Conservation (phyloP, 139 green algal genomes). For the Spirogloea muscicola region DNA sequence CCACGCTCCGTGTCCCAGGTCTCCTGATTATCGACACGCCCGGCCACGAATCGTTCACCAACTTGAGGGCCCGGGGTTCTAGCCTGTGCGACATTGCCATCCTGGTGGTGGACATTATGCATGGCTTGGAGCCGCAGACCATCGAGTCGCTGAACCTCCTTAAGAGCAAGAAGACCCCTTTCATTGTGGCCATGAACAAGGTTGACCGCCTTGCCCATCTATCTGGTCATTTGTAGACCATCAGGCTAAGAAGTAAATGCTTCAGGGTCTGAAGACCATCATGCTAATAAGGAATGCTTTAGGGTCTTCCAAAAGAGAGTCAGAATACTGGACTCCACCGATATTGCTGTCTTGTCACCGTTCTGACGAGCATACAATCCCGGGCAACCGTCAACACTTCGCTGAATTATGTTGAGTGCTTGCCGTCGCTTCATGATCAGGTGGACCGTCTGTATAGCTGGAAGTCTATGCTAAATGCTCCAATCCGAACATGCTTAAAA, state of each 20-base stretch:
- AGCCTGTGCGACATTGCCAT: slow-evolving; percentile 97
- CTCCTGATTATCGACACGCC: slow-evolving; percentile 98
- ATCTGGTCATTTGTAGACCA: too few relatives aligned
- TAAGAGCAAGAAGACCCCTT: slow-evolving; percentile 93
- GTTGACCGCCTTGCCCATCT: slow-evolving; percentile 49
- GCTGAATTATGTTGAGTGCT: not conserved
- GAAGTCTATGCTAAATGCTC: slow-evolving; percentile 69
- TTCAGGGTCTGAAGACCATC: too few relatives aligned
- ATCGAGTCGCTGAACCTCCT: slow-evolving; percentile 96
- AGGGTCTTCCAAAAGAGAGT: too few relatives aligned
- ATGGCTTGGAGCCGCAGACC: slow-evolving; percentile 97
- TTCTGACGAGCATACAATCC: too few relatives aligned
- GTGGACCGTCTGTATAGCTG: slow-evolving; percentile 91
- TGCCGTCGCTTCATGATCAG: slow-evolving; percentile 7
- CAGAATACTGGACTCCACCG: too few relatives aligned
- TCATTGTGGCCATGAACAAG: slow-evolving; percentile 99
- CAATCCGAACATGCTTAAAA: slow-evolving; percentile 73
- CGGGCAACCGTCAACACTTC: too few relatives aligned
- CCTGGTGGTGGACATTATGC: slow-evolving; percentile 97
- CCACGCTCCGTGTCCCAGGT: slow-evolving; percentile 55
- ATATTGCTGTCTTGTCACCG: too few relatives aligned
- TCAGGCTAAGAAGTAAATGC: too few relatives aligned
- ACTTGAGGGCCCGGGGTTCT: slow-evolving; percentile 85
- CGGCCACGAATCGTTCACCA: slow-evolving; percentile 96
- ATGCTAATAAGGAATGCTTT: too few relatives aligned